Evolutionary conservation across 2,329 filamentous ascomycete species (phyloP), one percentile per base, ranked within the genome.

Genomic region (Ampelomyces quisqualis): DNA sequence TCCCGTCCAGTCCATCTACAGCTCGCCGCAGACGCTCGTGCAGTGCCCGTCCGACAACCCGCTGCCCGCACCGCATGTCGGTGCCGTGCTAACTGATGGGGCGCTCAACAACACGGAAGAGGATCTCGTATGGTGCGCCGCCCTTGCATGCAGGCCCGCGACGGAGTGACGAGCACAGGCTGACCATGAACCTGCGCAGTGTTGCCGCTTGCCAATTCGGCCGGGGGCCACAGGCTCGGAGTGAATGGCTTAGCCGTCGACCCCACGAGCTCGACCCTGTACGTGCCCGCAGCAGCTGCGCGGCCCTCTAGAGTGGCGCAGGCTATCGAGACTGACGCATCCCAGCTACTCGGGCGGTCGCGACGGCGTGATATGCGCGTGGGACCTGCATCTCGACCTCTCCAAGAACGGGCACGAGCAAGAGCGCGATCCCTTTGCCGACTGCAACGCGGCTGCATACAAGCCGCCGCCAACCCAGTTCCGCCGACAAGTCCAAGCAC

Each of bases 171-270:
- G 36, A 44, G 34, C 27, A 34, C 33, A 23, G 37, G 44, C 50
- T 56, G 36, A 56, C 52, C 13, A 26, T 18, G 37, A 45, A 21
- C 31, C 29, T 17, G 32, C 49, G 46, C 60, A 85, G 84, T 88
- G 70, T 78, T 88, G 54, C 84, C 85, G 60, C 80, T 87, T 58
- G 81, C 83, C 48, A 84, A 86, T 69, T 82, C 81, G 43, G 79
- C 82, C 13, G 89, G 88, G 54, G 91, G 91, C 43, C 93, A 98
- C 75, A 80, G 90, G 58, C 82, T 97, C 41, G 93, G 93, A 52
- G 89, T 98, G 57, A 96, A 97, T 76, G 90, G 91, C 49, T 81
- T 98, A 47, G 89, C 89, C 37, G 84, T 96, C 52, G 93, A 97
- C 71, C 76, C 78, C 47, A 78, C 85, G 55, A 87, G 86, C 68